Evolutionary conservation across 768 basidiomycete species (phyloP).

Genomic region (Lentinula boryana): DNA sequence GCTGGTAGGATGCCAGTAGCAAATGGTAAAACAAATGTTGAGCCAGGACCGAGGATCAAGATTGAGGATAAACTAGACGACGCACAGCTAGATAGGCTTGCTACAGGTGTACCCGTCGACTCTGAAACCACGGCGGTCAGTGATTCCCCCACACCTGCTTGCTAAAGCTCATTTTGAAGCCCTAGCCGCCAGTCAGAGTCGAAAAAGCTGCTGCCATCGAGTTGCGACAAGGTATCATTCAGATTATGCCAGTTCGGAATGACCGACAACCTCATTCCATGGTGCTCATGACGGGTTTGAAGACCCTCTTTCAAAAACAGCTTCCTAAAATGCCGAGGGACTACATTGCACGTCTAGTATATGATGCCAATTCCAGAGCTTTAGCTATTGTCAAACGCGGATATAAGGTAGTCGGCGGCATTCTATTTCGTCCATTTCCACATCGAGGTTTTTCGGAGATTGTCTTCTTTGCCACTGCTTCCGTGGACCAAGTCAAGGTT

Average conservation of each 20-base stretch:
- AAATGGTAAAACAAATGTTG: slow-evolving; percentile 48
- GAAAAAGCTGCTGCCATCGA: slow-evolving; percentile 82
- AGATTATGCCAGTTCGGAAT: slow-evolving; percentile 80
- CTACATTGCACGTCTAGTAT: slow-evolving; percentile 94
- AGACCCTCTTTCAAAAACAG: slow-evolving; percentile 95
- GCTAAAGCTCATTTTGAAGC: slow-evolving; percentile 6
- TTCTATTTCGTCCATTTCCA: slow-evolving; percentile 94
- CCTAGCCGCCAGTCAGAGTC: slow-evolving; percentile 46
- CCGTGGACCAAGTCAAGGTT: slow-evolving; percentile 96
- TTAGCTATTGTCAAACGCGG: slow-evolving; percentile 95
- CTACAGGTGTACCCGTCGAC: slow-evolving; percentile 78
- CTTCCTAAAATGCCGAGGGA: slow-evolving; percentile 98
- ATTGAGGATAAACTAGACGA: slow-evolving; percentile 79
- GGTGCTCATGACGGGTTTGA: slow-evolving; percentile 89
- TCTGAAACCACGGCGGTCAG: slow-evolving; percentile 45
- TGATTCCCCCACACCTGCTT: slow-evolving; percentile 5
- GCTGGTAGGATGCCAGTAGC: slow-evolving; percentile 12
- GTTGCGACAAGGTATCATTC: slow-evolving; percentile 76
- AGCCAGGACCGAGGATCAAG: slow-evolving; percentile 51
- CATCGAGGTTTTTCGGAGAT: slow-evolving; percentile 96
- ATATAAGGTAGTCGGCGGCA: slow-evolving; percentile 94
- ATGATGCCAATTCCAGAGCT: slow-evolving; percentile 86
- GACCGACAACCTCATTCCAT: slow-evolving; percentile 70
- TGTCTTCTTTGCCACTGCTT: slow-evolving; percentile 96
- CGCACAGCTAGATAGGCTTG: slow-evolving; percentile 67